These are phyloP conservation scores for Pichia phayaonensis DNA, from an alignment of 805 yeast species.

Conservation along the genomic window DNA sequence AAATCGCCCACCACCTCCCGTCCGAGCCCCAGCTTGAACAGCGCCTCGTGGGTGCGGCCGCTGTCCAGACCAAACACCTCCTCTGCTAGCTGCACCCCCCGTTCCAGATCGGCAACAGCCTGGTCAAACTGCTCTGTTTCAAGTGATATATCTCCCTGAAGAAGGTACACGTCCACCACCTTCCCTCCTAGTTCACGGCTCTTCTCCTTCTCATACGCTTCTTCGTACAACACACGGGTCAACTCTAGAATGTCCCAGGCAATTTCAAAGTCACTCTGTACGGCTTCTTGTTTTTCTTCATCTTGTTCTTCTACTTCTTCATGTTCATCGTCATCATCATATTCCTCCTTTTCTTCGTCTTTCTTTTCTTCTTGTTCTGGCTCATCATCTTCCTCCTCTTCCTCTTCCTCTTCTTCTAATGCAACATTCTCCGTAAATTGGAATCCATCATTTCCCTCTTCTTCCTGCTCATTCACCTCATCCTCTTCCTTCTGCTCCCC, in stretches of 20 bases:
- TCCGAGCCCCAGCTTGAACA: conserved; percentile 74
- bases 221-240: conserved; percentile 45
- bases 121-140: conserved; percentile 85
- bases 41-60: conserved; percentile 64
- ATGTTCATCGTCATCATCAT: conserved; percentile 22
- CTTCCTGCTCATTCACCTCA: conserved; percentile 1
- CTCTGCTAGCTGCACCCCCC: conserved; percentile 47
- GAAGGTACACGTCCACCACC: conserved; percentile 65
- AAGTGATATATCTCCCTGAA: conserved; percentile 82
- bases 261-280: conserved; percentile 69
- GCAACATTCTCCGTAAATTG: background rate
- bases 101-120: conserved; percentile 61
- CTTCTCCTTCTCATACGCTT: background rate
- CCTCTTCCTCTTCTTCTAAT: conserved; percentile 24
- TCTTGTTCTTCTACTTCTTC: conserved; percentile 15
- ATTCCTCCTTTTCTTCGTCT: conserved; percentile 16
- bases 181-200: background rate
- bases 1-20: conserved; percentile 59
- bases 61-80: conserved; percentile 45
- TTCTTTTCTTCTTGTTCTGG: conserved; percentile 24
- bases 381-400: conserved; percentile 21
- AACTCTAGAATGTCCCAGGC: conserved; percentile 86
- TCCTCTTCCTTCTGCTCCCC: conserved; percentile 12
- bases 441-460: conserved; percentile 25
- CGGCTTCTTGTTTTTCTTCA: conserved; percentile 20